phyloP scores from a whole-genome alignment of 352 stramenopile genomes.

The Phytophthora aleatoria region DNA sequence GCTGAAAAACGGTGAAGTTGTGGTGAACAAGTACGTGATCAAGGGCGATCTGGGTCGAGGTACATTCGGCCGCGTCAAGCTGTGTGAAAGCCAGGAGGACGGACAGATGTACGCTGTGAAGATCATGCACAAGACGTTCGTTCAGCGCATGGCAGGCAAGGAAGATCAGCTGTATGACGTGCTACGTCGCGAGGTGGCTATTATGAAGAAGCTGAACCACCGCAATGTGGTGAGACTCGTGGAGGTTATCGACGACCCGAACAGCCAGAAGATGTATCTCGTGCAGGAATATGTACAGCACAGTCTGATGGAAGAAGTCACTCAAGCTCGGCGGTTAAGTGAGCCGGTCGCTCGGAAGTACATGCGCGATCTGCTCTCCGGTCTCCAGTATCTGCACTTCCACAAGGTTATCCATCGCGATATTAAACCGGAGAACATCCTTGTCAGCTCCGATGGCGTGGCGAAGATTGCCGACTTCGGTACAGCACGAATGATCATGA shows the following conservation, averaged over 20 bases:
- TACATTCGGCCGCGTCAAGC: constrained; percentile 88
- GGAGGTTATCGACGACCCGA: constrained; percentile 94
- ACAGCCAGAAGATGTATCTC: constrained; percentile 95
- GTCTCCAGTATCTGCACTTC: constrained; percentile 93
- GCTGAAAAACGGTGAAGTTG: constrained; percentile 84
- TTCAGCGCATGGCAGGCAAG: constrained; percentile 87
- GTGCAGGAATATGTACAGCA: constrained; percentile 95
- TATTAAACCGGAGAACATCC: constrained; percentile 92
- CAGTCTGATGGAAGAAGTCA: constrained; percentile 92
- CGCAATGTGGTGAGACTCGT: constrained; percentile 93
- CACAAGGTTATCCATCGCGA: constrained; percentile 94
- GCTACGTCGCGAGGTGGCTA: constrained; percentile 91
- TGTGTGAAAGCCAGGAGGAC: constrained; percentile 83
- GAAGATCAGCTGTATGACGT: constrained; percentile 87
- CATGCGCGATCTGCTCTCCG: constrained; percentile 89
- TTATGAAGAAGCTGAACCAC: constrained; percentile 97
- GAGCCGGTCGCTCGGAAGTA: constrained; percentile 82
- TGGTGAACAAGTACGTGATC: constrained; percentile 95
- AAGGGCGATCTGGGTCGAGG: constrained; percentile 91
- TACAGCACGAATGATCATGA: constrained; percentile 91
- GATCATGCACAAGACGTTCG: constrained; percentile 91
- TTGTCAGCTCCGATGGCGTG: constrained; percentile 79
- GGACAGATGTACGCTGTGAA: constrained; percentile 87
- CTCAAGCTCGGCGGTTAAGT: constrained; percentile 57
- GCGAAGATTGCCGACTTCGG: constrained; percentile 93